Base-by-base conservation (phyloP, 768 basidiomycete species). In the Boletus sp. region DNA sequence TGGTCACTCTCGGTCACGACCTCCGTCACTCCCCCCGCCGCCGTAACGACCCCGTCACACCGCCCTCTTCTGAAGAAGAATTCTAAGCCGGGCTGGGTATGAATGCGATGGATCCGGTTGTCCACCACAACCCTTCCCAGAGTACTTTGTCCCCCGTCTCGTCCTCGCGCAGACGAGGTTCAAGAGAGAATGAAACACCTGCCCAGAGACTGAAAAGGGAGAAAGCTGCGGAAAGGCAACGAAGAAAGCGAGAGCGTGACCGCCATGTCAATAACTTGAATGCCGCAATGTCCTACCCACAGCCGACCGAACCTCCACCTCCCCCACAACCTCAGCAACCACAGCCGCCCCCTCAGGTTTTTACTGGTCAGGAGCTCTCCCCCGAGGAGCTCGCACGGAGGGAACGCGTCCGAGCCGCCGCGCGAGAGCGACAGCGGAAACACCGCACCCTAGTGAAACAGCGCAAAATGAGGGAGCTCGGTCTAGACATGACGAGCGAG, bases 141-240 rank as follows among this genome's bases (percentile, higher is more conserved):
- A 70, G 69, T 25, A 72, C 69, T 4, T 50, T 70, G 49, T 55
- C 67, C 1, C 63, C 70, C 19, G 59, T 64, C 53, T 67, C 70
- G 15, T 68, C 70, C 25, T 67, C 79, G 45, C 73, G 75, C 57
- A 87, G 85, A 70, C 79, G 85, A 25, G 53, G 43, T 27, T 73
- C 82, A 39, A 78, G 87, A 60, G 82, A 89, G 68, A 82, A 86
- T 76, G 88, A 90, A 75, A 85, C 87, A 11, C 80, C 83, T 29
- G 79, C 79, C 53, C 87, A 89, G 72, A 77, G 82, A 60, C 76
- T 82, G 62, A 92, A 92, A 69, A 82, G 90, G 61, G 88, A 90
- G 78, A 91, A 92, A 70, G 90, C 90, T 1, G 88, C 91, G 39
- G 90, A 92, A 69, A 78, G 90, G 56, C 90, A 93, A 69, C 82